Evolutionary conservation across 768 basidiomycete genomes (phyloP), one percentile per base, ranked within the genome.

Genomic region (Serendipita sp.): DNA sequence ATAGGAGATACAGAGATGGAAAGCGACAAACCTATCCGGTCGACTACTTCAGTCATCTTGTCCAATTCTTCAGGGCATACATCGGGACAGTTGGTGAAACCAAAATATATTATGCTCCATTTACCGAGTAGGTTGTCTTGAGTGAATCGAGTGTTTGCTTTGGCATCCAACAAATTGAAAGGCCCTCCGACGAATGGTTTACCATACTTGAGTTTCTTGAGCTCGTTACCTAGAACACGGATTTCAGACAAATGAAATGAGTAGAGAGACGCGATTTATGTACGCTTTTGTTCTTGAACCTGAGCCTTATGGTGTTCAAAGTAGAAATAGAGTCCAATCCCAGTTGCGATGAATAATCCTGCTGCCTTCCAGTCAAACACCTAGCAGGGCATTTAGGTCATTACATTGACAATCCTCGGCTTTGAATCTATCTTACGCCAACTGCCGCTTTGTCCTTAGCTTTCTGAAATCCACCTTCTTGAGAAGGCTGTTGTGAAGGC

Each of bases 61-160:
- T 99, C 96, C 34, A 99, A 79, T 75, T 98, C 95, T 64, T 94
- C 90, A 1, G 96, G 96, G 72, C 96, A 99, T 64, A 99, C 97
- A 74, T 99, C 96, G 3, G 96, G 95, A 75, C 96, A 99, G 74
- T 99, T 95, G 35, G 95, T 94, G 78, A 98, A 99, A n/a, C 96
- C 96, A 75, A 99, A 99, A 77, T 97, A 91, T 52, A 90, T 80
- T 66, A 91, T 76, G 7, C 56, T 64, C 63, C 60, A 62, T 76
- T 89, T 88, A 41, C 93, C 94, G 30, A 88, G 74, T 52, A 98
- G 76, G 71, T 95, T 82, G 64, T 88, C 76, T 51, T 97, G 86
- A 1, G 91, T 88, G 75, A 92, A 98, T 0, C 81, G 74, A 10
- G 28, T 60, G 64, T 80, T 75, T 65, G 83, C 84, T 7, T 83